phyloP scores from a whole-genome alignment of 495 filamentous ascomycete genomes.

The Endocarpon pusillum region DNA sequence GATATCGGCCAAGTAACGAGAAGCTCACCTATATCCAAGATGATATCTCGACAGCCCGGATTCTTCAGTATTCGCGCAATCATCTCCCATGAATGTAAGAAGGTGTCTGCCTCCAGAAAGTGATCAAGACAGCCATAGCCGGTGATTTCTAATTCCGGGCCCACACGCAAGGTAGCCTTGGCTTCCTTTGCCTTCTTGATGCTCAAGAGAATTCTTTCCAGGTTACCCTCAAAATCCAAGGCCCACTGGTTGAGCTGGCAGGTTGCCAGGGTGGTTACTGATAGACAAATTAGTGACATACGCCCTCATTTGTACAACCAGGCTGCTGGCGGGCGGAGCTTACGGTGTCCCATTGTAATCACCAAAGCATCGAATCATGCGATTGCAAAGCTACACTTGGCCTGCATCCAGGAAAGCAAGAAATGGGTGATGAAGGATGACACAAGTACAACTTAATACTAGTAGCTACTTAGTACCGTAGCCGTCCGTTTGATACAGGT shows the following conservation, averaged over 20 bases:
- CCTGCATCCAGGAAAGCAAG: too few species aligned
- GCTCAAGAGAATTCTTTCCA: conserved; percentile 54
- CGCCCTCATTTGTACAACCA: too few species aligned
- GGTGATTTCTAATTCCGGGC: conserved; percentile 55
- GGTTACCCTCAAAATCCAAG: conserved; percentile 66
- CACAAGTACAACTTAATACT: too few species aligned
- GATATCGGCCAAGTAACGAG: too few species aligned
- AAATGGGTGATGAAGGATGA: too few species aligned
- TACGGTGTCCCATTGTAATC: too few species aligned
- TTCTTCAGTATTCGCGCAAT: conserved; percentile 46
- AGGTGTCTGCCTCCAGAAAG: conserved; percentile 24
- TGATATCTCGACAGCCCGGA: conserved; percentile 50
- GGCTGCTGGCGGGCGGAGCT: too few species aligned
- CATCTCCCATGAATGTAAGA: conserved; percentile 52
- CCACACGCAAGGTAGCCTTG: conserved; percentile 56
- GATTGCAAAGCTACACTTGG: too few species aligned
- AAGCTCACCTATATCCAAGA: conserved; percentile 63
- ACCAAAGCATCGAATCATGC: too few species aligned
- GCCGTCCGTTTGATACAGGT: too few species aligned
- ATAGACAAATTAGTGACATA: too few species aligned
- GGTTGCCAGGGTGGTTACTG: conserved; percentile 31
- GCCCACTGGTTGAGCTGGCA: conserved; percentile 25
- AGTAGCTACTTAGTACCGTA: too few species aligned
- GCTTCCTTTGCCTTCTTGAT: conserved; percentile 53
- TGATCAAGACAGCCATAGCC: conserved; percentile 62